Evolutionary conservation across 2,329 filamentous ascomycete genomes (phyloP).

Genomic region (Ascomycota sp.): DNA sequence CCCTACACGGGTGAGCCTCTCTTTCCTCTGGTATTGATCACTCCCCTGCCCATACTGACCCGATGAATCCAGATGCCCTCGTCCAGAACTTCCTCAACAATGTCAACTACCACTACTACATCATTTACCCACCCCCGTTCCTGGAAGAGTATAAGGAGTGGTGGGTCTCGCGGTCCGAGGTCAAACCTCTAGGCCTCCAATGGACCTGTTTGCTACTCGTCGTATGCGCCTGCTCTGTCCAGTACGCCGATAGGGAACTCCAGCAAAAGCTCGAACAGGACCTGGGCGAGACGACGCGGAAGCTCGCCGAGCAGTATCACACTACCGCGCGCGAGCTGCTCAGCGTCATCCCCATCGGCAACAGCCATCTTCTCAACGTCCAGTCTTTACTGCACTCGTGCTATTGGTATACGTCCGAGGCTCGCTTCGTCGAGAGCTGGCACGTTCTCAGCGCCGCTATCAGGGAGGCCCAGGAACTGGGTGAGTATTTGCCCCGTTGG

Average conservation of each 20-base stretch:
- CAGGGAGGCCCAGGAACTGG: constrained; percentile 14
- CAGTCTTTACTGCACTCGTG: constrained; percentile 16
- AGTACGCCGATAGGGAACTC: constrained; percentile 11
- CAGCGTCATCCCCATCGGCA: constrained; percentile 11
- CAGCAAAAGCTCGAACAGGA: constrained; percentile 11
- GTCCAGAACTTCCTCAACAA: constrained; percentile 16
- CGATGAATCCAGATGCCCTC: constrained; percentile 9
- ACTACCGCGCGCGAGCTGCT: constrained; percentile 12
- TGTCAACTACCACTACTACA: constrained; percentile 18
- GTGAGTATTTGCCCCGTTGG: constrained; percentile 4
- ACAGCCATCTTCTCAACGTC: constrained; percentile 12
- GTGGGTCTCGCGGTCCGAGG: constrained; percentile 11
- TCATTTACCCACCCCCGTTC: constrained; percentile 15
- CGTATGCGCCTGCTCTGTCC: constrained; percentile 15
- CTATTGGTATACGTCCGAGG: constrained; percentile 16
- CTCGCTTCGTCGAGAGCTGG: constrained; percentile 16
- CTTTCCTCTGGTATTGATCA: background rate
- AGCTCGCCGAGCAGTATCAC: constrained; percentile 12
- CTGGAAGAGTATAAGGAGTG: constrained; percentile 14
- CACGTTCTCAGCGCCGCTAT: constrained; percentile 14
- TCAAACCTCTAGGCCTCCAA: constrained; percentile 12
- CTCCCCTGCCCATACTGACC: background rate
- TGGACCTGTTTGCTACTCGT: constrained; percentile 17
- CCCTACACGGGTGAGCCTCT: constrained; percentile 12
- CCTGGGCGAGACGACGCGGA: constrained; percentile 9